These are phyloP conservation scores for Truncatella angustata DNA, from an alignment of 2,329 filamentous ascomycete species.

Conservation along the genomic window DNA sequence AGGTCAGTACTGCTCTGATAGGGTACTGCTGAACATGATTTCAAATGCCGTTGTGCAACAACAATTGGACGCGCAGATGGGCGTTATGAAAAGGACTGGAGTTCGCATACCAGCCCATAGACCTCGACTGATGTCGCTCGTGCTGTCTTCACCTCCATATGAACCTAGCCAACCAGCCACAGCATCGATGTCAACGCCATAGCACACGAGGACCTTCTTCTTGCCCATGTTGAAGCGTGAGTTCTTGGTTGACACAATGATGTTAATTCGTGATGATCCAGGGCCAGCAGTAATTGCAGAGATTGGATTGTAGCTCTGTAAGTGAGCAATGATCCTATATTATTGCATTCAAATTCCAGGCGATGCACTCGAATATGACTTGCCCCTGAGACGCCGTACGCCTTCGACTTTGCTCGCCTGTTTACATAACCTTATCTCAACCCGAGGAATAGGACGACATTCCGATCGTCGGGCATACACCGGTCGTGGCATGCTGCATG, in stretches of 20 bases:
- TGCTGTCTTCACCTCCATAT: constrained; percentile 71
- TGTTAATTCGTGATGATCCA: neutral
- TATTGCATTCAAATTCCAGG: neutral
- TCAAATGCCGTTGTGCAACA: too few relatives aligned
- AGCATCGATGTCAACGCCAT: constrained; percentile 74
- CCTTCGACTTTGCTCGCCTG: neutral
- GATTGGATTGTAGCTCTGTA: too few relatives aligned
- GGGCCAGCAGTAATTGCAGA: too few relatives aligned
- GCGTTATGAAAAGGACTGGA: too few relatives aligned
- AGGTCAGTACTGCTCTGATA: too few relatives aligned
- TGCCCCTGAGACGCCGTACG: neutral
- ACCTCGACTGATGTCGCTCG: constrained; percentile 71
- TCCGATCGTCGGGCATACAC: neutral
- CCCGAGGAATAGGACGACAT: neutral
- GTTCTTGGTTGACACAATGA: neutral
- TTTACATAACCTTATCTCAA: neutral
- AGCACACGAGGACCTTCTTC: constrained; percentile 28
- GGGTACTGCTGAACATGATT: too few relatives aligned
- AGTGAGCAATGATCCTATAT: neutral
- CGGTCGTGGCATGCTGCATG: neutral
- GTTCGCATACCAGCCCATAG: constrained; percentile 71
- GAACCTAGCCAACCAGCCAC: constrained; percentile 74
- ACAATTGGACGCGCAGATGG: too few relatives aligned
- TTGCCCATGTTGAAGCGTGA: constrained; percentile 4
- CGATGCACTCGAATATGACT: neutral